A percentile compares a stretch with the other conserved stretches of the same genome.
phyloP scores from a whole-genome alignment of 2,329 filamentous ascomycete species.

The Fusarium sp. region DNA sequence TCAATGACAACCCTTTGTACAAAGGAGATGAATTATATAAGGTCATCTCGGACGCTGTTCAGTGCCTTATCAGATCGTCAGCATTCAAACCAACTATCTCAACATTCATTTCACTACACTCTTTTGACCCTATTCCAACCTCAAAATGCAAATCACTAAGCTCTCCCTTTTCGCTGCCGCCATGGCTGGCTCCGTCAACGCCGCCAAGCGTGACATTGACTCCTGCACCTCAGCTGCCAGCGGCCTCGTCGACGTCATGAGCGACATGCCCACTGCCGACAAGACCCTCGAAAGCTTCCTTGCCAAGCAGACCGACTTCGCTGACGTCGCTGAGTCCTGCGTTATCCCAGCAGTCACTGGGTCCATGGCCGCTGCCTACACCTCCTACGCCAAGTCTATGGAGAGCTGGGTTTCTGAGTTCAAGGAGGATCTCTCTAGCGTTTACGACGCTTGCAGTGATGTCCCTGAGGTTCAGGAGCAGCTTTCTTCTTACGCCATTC shows the following conservation, averaged over 20 bases:
- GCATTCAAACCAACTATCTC: not conserved
- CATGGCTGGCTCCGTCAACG: not conserved
- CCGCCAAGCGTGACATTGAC: not conserved
- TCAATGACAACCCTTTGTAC: fast-evolving
- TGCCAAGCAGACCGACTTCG: not conserved
- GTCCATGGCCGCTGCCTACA: not conserved
- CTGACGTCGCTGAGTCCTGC: not conserved
- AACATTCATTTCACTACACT: not conserved
- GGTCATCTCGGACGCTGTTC: not conserved
- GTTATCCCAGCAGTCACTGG: not conserved
- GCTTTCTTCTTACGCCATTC: not conserved
- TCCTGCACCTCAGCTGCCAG: not conserved
- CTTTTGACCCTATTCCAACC: not conserved
- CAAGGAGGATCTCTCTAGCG: not conserved
- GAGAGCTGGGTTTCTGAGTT: not conserved
- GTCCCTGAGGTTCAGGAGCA: not conserved
- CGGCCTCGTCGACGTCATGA: not conserved
- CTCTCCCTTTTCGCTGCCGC: not conserved
- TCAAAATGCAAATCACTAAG: not conserved
- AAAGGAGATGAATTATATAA: not conserved
- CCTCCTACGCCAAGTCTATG: conserved; percentile 3
- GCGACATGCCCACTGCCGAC: not conserved
- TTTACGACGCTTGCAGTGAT: not conserved
- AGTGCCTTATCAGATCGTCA: not conserved
- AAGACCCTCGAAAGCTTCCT: not conserved